These are phyloP conservation scores for Cercophora scortea DNA, from an alignment of 495 filamentous ascomycete species.

Conservation along the genomic window DNA sequence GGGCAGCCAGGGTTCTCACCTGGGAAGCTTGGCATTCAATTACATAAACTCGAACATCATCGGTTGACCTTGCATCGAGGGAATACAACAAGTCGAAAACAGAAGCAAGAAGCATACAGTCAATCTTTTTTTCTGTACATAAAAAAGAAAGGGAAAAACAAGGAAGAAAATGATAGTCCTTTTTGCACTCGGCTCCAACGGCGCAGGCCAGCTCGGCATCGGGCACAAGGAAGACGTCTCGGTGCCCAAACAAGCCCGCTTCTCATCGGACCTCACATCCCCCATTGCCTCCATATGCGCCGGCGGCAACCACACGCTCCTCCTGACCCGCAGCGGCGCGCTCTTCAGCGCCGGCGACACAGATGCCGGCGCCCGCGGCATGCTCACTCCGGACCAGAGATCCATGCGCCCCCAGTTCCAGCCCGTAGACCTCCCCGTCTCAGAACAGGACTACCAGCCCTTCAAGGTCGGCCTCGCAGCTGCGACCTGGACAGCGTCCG, in stretches of 20 bases:
- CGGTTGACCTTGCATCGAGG: no score
- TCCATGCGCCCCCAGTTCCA: slow-evolving; percentile 8
- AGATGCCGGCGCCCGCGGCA: slow-evolving; percentile 47
- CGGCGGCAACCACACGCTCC: slow-evolving; percentile 83
- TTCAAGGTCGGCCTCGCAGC: slow-evolving; percentile 34
- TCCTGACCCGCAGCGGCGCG: slow-evolving; percentile 49
- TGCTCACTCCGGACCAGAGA: slow-evolving; percentile 2
- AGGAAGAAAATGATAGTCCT: slow-evolving; percentile 37
- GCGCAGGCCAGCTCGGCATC: slow-evolving; percentile 78
- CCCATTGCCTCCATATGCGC: slow-evolving; percentile 41
- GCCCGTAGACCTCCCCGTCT: slow-evolving; percentile 10
- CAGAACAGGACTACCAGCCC: background rate
- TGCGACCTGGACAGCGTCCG: slow-evolving; percentile 69
- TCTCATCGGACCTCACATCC: slow-evolving; percentile 14
- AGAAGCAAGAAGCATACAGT: background rate
- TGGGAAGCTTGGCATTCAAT: no score
- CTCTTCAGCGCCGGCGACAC: slow-evolving; percentile 59
- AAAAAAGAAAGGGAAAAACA: background rate
- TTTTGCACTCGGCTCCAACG: slow-evolving; percentile 87
- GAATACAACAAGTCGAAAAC: background rate
- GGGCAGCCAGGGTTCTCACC: no score
- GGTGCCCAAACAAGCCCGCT: slow-evolving; percentile 52
- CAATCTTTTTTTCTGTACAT: no score
- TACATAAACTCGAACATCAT: no score
- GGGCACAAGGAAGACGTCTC: slow-evolving; percentile 68